Evolutionary conservation across 2,329 filamentous ascomycete species (phyloP).

Genomic region (Metarhizium anisopliae): DNA sequence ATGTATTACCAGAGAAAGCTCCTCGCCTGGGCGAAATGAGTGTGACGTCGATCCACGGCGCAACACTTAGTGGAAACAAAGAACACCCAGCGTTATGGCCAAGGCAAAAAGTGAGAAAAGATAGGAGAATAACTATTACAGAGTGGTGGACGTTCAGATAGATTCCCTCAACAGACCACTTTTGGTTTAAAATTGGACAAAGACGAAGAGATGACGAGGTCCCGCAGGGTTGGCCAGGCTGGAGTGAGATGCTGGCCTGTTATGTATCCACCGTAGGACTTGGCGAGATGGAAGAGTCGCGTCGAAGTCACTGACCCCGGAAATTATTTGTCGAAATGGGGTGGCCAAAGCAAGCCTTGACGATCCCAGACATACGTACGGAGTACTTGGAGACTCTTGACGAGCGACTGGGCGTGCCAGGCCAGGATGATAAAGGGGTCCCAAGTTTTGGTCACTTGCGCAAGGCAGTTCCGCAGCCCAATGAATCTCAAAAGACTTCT

Average conservation of each 20-base stretch:
- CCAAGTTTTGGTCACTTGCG: neutral
- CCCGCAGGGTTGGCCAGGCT: neutral
- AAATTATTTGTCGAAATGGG: neutral
- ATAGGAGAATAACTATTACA: neutral
- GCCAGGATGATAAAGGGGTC: neutral
- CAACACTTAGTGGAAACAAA: neutral
- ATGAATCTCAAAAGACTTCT: neutral
- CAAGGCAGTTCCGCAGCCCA: neutral
- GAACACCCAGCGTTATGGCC: neutral
- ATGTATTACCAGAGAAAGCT: neutral
- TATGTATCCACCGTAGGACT: constrained; percentile 3
- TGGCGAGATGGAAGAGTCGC: neutral
- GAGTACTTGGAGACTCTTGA: neutral
- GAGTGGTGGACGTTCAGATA: neutral
- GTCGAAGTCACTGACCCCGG: neutral
- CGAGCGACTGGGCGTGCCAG: neutral
- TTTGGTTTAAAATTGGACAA: constrained; percentile 2
- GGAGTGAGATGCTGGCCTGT: neutral
- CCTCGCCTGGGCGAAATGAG: neutral
- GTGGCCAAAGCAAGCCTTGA: neutral
- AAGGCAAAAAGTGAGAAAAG: neutral
- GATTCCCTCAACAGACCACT: neutral
- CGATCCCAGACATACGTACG: neutral
- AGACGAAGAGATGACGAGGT: constrained; percentile 4
- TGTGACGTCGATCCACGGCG: constrained; percentile 2